Conservation (phyloP, 2,329 filamentous ascomycete genomes). For the Cladosporium sp. region DNA sequence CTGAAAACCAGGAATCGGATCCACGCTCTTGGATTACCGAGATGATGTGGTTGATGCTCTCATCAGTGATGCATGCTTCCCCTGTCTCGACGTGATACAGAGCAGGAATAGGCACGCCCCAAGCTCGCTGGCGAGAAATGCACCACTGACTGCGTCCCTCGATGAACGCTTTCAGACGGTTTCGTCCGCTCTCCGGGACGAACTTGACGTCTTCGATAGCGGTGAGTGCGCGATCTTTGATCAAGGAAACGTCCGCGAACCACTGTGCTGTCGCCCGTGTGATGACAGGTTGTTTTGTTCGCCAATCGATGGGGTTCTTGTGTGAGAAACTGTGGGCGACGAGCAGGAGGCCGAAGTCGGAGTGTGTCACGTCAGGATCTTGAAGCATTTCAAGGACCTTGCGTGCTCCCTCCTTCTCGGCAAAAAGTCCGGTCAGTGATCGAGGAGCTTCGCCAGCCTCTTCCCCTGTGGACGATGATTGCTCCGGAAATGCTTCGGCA, state of each 20-base stretch:
- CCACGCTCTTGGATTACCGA: slow-evolving; percentile 68
- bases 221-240: slow-evolving; percentile 67
- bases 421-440: slow-evolving; percentile 62
- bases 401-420: slow-evolving; percentile 62
- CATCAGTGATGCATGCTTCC: slow-evolving; percentile 68
- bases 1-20: slow-evolving; percentile 92
- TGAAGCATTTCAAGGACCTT: slow-evolving; percentile 65
- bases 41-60: slow-evolving; percentile 80
- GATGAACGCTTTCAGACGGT: slow-evolving; percentile 77
- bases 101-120: slow-evolving; percentile 94
- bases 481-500: slow-evolving; percentile 64
- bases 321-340: slow-evolving; percentile 67
- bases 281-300: slow-evolving; percentile 87
- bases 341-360: slow-evolving; percentile 48
- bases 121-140: slow-evolving; percentile 89
- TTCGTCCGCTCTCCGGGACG: slow-evolving; percentile 66
- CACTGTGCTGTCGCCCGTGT: slow-evolving; percentile 91
- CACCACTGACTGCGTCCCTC: slow-evolving; percentile 92
- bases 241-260: slow-evolving; percentile 86
- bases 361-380: slow-evolving; percentile 22
- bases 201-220: slow-evolving; percentile 70
- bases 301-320: slow-evolving; percentile 98
- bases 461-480: slow-evolving; percentile 25
- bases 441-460: neutral
- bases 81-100: slow-evolving; percentile 61